Evolutionary conservation across 805 yeast species (phyloP), one percentile per base, ranked within the genome.

Genomic region (Komagataella kurtzmanii): DNA sequence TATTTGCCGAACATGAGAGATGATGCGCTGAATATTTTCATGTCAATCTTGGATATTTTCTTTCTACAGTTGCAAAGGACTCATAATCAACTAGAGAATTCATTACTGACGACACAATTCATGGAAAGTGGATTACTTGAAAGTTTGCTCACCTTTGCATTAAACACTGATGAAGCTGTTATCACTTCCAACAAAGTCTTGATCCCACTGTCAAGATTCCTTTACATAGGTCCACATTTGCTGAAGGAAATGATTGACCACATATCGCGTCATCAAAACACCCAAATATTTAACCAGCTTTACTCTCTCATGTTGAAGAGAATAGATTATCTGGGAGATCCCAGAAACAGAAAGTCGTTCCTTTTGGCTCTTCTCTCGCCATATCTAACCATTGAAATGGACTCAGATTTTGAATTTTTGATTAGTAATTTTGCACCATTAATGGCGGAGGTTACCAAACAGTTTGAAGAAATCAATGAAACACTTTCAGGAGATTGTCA

Each of bases 391-490:
- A 56, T 8, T 54, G n/a, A 45, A 54, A 36, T 23, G 44, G 44
- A 46, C 7, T 24, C 43, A 14, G 18, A n/a, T 14, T 21, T 44
- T 47, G 49, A 60, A 19, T 61, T 63, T 3, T 53, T 66, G 21
- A 51, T 56, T 3, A 24, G 47, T 8, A 52, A 57, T 7, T 58
- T 70, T 44, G 65, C 69, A 49, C 61, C 52, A 4, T 47, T 64
- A 21, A 46, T 68, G 45, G 57, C 58, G 17, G 45, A 60, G 36
- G 44, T 57, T 10, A 56, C 66, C 2, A 63, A 75, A 50, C 72
- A 84, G 54, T 61, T 87, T 49, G 97, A 90, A 58, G 96, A 88
- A 60, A 73, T 85, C 12, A 77, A 81, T 52, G 97, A 90, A 61
- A 55, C 63, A 8, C 62, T 59, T 3, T 61, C 64, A 36, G 88